Conservation (phyloP, 306 rosid species). For the Senna siamea region DNA sequence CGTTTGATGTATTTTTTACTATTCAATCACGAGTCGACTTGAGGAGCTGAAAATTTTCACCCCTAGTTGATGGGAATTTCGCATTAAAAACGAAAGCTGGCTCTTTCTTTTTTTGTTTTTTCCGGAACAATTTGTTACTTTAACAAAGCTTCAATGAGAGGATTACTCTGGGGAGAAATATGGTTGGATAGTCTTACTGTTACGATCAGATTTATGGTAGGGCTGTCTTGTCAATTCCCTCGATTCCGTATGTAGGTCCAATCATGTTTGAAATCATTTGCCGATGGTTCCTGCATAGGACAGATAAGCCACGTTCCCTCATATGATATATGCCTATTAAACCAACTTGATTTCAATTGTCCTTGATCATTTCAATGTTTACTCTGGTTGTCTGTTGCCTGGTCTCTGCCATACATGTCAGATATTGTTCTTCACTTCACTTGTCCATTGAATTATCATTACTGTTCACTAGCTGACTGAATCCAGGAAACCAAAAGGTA, state of each 20-base stretch:
- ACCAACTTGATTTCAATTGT: not conserved
- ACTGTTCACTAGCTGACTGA: not conserved
- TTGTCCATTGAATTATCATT: not conserved
- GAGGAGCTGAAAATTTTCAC: not conserved
- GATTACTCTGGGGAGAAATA: not conserved
- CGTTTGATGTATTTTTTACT: not conserved
- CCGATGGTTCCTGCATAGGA: not conserved
- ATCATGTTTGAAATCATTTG: not conserved
- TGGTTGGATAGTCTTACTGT: not conserved
- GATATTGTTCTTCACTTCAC: not conserved
- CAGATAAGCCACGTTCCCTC: not conserved
- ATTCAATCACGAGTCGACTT: not conserved
- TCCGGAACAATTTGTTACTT: not conserved
- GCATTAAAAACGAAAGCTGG: not conserved
- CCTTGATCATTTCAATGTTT: not conserved
- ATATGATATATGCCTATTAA: not conserved
- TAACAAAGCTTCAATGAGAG: not conserved
- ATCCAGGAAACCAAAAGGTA: not conserved
- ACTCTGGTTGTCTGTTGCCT: not conserved
- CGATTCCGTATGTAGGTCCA: not conserved
- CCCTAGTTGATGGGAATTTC: not conserved
- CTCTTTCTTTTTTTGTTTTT: not conserved
- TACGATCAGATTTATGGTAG: not conserved
- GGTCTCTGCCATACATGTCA: not conserved
- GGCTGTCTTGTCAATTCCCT: not conserved